Percentiles rank a stretch among this genome's conserved stretches.
These are phyloP conservation scores for Fusarium avenaceum DNA, from an alignment of 2,329 filamentous ascomycete species.

Conservation along the genomic window DNA sequence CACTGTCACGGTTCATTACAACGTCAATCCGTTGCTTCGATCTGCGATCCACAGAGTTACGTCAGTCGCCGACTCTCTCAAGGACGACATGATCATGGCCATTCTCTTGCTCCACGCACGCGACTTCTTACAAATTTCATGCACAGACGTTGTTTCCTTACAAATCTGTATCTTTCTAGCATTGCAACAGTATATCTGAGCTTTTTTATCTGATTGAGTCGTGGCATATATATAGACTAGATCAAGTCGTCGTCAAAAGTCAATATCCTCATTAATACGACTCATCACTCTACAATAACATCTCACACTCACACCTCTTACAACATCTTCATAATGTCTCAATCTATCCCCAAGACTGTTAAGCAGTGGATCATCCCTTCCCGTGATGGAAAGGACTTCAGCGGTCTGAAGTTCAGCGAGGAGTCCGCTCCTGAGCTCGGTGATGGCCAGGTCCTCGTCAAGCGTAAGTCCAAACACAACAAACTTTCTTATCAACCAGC, in stretches of 20 bases:
- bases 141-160: conserved; percentile 26
- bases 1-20: conserved; percentile 18
- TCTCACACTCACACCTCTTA: background rate
- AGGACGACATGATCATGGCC: background rate
- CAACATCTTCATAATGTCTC: conserved; percentile 41
- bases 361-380: conserved; percentile 68
- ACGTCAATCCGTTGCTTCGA: conserved; percentile 19
- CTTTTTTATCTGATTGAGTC: background rate
- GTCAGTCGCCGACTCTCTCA: conserved; percentile 21
- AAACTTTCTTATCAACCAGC: no score
- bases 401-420: conserved; percentile 69
- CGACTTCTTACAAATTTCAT: conserved; percentile 38
- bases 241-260: background rate
- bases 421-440: conserved; percentile 72
- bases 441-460: conserved; percentile 79
- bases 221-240: conserved; percentile 18
- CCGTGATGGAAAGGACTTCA: conserved; percentile 63
- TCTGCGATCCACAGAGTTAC: conserved; percentile 32
- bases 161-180: conserved; percentile 25
- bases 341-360: conserved; percentile 58
- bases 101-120: background rate
- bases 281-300: background rate
- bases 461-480: conserved; percentile 53
- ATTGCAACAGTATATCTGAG: background rate
- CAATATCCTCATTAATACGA: background rate